Base-by-base conservation (phyloP, 805 yeast species). In the Lipomyces anomalus region DNA sequence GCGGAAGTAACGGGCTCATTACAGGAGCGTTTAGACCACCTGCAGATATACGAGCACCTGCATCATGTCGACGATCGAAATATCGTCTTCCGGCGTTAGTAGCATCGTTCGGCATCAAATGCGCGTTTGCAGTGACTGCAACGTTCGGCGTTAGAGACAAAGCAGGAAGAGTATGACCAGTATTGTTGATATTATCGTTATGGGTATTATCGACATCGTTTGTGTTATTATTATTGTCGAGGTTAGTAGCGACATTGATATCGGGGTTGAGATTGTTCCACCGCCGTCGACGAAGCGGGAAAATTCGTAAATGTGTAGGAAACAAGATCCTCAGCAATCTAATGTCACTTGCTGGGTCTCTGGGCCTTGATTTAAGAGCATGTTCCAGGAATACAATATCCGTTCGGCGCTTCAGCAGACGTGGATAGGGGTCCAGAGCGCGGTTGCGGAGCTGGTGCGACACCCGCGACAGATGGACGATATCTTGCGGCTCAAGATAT, bases 401-500 rank as follows among this genome's bases (percentile, higher is more conserved):
- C 11, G 30, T 26, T 13, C 13, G 9, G 11, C 13, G 30, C 30
- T 9, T 9, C 30, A 26, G 30, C 30, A 26, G 30, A 9, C 30
- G 30, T 13, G 30, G 30, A 13, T 26, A 26, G 21, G 47, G 44
- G 44, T 57, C 61, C 4, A 41, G 48, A 6, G 63, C 58, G 35
- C 55, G 42, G 9, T 28, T 7, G 4, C 61, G 48, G 32, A 57
- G 51, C 34, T 35, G 38, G 16, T 42, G 52, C 44, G 45, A 34
- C 26, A 53, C 54, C 23, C 52, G 46, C 16, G 60, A 46, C 24
- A 60, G 45, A 11, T 46, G 44, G 22, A 48, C 30, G 22, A 60
- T 42, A 34, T 60, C 63, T 7, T 61, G 60, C n/a, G 60, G 45
- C 41, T 60, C 64, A 42, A 60, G 48, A 24, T 43, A 44, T 22